Conservation (phyloP, 208 protist species). For the Trypanosoma conorhini region DNA sequence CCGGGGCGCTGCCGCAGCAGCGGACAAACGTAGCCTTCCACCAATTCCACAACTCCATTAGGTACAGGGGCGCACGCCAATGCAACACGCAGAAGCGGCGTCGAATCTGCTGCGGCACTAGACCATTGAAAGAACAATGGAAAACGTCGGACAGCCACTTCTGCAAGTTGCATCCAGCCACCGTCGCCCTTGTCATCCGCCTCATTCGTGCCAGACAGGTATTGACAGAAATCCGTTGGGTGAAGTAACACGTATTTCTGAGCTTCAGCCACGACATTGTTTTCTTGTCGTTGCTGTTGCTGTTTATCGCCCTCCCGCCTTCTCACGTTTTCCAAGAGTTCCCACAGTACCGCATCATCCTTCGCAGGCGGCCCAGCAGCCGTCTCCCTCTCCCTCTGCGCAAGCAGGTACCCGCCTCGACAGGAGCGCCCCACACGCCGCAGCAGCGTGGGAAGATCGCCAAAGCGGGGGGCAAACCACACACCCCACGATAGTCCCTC, state of each 20-base stretch:
- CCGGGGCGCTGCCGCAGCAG: slow-evolving; percentile 19
- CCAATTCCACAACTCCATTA: slow-evolving; percentile 9
- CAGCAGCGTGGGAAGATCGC: slow-evolving; percentile 34
- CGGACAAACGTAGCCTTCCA: slow-evolving; percentile 40
- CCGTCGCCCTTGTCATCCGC: neutral
- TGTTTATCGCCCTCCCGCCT: neutral
- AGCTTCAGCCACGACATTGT: neutral
- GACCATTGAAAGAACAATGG: slow-evolving; percentile 26
- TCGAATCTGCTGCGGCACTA: neutral
- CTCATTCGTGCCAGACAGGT: neutral
- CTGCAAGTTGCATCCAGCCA: slow-evolving; percentile 4
- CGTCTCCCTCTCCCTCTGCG: neutral
- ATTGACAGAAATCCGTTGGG: neutral
- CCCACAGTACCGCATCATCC: slow-evolving; percentile 16
- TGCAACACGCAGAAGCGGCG: slow-evolving; percentile 10
- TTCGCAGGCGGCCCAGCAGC: neutral
- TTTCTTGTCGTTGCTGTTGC: neutral
- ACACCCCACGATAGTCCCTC: slow-evolving; percentile 36
- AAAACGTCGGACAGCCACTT: slow-evolving; percentile 19
- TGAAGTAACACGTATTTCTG: slow-evolving; percentile 3
- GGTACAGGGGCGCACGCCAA: slow-evolving; percentile 9
- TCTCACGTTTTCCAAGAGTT: slow-evolving; percentile 12
- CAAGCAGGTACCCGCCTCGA: slow-evolving; percentile 19
- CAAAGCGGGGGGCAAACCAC: slow-evolving; percentile 36
- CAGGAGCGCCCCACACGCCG: slow-evolving; percentile 30